These are phyloP conservation scores for Echria macrotheca DNA, from an alignment of 495 filamentous ascomycete species.

Conservation along the genomic window DNA sequence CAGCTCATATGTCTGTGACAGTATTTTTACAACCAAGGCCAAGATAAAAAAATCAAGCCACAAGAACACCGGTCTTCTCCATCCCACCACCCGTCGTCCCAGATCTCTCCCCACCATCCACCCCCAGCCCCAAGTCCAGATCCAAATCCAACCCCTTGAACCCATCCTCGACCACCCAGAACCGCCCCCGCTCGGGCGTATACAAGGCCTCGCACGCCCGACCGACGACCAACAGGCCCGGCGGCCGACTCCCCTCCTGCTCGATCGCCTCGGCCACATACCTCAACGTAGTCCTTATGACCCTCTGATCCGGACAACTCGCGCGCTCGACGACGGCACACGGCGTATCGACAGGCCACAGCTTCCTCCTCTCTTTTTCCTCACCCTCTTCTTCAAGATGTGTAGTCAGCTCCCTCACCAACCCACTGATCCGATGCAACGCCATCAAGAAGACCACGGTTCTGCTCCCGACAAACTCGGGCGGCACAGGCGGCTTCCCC, in stretches of 20 bases:
- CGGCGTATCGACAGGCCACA: conserved; percentile 58
- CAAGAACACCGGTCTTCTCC: too few relatives aligned
- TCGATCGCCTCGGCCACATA: conserved; percentile 79
- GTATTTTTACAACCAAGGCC: too few relatives aligned
- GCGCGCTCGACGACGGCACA: conserved; percentile 95
- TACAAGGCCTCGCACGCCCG: conserved; percentile 74
- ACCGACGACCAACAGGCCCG: conserved; percentile 86
- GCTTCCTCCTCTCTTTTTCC: conserved; percentile 26
- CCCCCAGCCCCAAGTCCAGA: background rate
- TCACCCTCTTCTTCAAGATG: conserved; percentile 31
- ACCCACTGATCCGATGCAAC: conserved; percentile 69
- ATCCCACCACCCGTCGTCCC: too few relatives aligned
- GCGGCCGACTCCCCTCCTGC: conserved; percentile 81
- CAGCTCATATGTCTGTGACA: too few relatives aligned
- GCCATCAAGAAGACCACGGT: conserved; percentile 98
- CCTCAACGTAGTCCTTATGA: conserved; percentile 79
- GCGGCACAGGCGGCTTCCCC: conserved; percentile 75
- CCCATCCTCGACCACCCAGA: conserved; percentile 85
- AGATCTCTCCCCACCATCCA: too few relatives aligned
- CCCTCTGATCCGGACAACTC: conserved; percentile 87
- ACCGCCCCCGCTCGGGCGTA: conserved; percentile 43
- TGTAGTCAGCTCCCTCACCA: conserved; percentile 60
- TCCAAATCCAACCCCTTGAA: conserved; percentile 60
- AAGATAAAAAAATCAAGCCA: too few relatives aligned
- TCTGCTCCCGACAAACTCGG: conserved; percentile 66